Evolutionary conservation across 495 filamentous ascomycete species (phyloP).

Genomic region (Aspergillus taichungensis): DNA sequence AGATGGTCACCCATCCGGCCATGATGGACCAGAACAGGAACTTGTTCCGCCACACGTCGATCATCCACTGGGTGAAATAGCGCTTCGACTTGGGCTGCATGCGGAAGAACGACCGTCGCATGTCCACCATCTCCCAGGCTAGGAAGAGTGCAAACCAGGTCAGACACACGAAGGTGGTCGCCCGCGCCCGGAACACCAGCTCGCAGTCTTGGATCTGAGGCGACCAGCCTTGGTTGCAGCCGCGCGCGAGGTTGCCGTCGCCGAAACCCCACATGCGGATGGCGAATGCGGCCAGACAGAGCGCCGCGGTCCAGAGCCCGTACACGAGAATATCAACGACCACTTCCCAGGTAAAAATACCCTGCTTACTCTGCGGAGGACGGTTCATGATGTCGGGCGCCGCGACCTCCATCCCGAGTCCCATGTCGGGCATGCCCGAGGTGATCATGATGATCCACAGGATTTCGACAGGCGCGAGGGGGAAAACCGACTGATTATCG

Average conservation of each 20-base stretch:
- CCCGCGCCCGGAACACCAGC: slow-evolving; percentile 52
- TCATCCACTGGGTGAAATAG: slow-evolving; percentile 42
- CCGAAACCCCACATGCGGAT: slow-evolving; percentile 60
- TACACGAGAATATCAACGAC: slow-evolving; percentile 62
- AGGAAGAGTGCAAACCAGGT: slow-evolving; percentile 59
- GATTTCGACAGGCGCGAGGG: slow-evolving; percentile 63
- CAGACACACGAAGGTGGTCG: slow-evolving; percentile 53
- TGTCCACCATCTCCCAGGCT: slow-evolving; percentile 58
- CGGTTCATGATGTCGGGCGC: slow-evolving; percentile 59
- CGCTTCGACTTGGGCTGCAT: slow-evolving; percentile 45
- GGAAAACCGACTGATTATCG: slow-evolving; percentile 57
- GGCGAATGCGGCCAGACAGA: slow-evolving; percentile 56
- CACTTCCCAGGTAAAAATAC: slow-evolving; percentile 62
- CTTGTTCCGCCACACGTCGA: slow-evolving; percentile 56
- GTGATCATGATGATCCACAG: slow-evolving; percentile 76
- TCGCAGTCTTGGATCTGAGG: slow-evolving; percentile 33
- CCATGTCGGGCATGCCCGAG: slow-evolving; percentile 65
- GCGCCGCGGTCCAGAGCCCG: slow-evolving; percentile 59
- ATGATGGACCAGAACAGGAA: slow-evolving; percentile 61
- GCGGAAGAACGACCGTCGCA: slow-evolving; percentile 54
- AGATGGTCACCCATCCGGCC: slow-evolving; percentile 54
- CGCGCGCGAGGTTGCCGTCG: slow-evolving; percentile 50
- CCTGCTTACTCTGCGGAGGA: slow-evolving; percentile 55
- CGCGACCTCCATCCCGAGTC: slow-evolving; percentile 61
- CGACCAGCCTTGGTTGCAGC: slow-evolving; percentile 50